Conservation (phyloP, 208 protist species). For the Trypanosoma congolense region DNA sequence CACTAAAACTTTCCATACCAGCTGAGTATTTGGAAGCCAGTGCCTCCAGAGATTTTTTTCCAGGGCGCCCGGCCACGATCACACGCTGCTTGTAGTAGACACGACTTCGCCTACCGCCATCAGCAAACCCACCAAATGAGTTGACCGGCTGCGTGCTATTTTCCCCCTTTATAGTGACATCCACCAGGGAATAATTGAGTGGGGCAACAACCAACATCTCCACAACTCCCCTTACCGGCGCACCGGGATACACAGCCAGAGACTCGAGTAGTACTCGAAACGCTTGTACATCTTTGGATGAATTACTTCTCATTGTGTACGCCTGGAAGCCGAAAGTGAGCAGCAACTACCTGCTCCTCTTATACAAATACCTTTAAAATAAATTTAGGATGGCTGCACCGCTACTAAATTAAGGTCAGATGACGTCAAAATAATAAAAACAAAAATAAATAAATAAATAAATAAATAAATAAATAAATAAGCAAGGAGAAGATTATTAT, state of each 20-base stretch:
- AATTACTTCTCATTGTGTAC: too few species aligned
- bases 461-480: too few species aligned
- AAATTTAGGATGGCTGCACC: too few species aligned
- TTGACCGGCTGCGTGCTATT: conserved; percentile 32
- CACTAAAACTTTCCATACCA: neutral
- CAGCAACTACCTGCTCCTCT: neutral
- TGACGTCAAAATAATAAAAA: too few species aligned
- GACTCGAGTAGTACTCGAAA: conserved; percentile 30
- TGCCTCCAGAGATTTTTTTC: conserved; percentile 2
- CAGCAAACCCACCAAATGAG: conserved; percentile 22
- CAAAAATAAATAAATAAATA: too few species aligned
- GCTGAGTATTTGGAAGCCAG: neutral
- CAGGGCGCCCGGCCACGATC: conserved; percentile 17
- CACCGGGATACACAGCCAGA: conserved; percentile 39
- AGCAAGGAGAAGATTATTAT: too few species aligned
- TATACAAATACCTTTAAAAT: neutral
- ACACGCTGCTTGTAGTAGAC: conserved; percentile 55
- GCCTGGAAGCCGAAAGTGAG: too few species aligned
- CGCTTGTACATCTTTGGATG: conserved; percentile 13
- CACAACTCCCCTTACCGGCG: conserved; percentile 44
- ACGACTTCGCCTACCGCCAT: conserved; percentile 33
- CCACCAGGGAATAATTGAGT: conserved; percentile 28
- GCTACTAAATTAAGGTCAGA: too few species aligned
- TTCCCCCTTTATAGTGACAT: conserved; percentile 31
- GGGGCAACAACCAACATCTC: conserved; percentile 33